Base-by-base conservation (phyloP, 2,329 filamentous ascomycete genomes). In the Colletotrichum tropicale region DNA sequence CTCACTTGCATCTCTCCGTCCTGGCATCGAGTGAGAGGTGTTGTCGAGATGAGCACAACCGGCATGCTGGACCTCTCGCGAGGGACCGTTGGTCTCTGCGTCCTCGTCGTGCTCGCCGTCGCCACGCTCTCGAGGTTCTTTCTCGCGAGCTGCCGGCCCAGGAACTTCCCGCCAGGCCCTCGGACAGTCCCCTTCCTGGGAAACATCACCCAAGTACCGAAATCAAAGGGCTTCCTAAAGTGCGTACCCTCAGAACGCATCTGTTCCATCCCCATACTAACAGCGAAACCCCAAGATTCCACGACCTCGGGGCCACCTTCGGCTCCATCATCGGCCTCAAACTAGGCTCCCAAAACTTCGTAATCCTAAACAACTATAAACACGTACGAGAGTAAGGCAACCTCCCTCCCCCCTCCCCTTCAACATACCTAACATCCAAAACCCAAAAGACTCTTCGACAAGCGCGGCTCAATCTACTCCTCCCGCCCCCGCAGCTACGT, bases 381-480 rank as follows among this genome's bases (percentile, higher is more conserved):
- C 79, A 81, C 7, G 83, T 83, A 4, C 80, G 81, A 52, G 84
- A 85, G 30, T 38, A 38, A 38, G 36, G 15, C 36, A 38, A 38
- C 36, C 36, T 38, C 16, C 16, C 36, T n/a, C 16, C 36, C 36
- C 15, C 4, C 36, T 38, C 36, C 36, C 36, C 36, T 5, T 38
- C 36, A 38, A 38, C 36, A 38, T 38, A 38, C 36, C 36, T 38
- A 38, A 38, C 36, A 38, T 8, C 36, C 36, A 38, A 38, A 38
- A 38, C 36, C 36, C 36, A 38, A 38, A 38, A 38, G 36, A 38
- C 78, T 87, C 10, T 80, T 85, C n/a, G 85, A 86, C 48, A 83
- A 83, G 70, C 82, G 83, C 55, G 81, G 83, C 1, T 77, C 67
- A 48, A 81, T 83, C 21, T 87, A 86, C 75, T 84, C 84, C 12